Percentiles rank a stretch among this genome's conserved stretches.
Evolutionary conservation across 345 rosid species (phyloP).

Genomic region (Syzygium aromaticum): DNA sequence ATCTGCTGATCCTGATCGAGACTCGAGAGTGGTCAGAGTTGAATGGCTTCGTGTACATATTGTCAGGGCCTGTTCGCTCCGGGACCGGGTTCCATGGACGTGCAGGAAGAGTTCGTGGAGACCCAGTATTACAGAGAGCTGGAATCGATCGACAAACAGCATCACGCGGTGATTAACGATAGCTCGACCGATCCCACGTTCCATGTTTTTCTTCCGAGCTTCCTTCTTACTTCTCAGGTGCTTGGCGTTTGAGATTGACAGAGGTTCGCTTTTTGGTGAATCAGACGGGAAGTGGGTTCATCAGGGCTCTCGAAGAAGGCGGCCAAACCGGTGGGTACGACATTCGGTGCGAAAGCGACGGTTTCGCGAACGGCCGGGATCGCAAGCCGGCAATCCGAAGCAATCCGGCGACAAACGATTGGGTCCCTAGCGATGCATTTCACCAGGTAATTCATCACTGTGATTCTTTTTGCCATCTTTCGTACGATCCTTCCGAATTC

Average conservation of each 20-base stretch:
- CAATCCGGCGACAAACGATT: slow-evolving; percentile 74
- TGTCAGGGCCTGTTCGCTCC: slow-evolving; percentile 20
- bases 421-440: slow-evolving; percentile 40
- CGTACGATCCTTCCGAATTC: neutral
- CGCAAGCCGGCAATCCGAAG: slow-evolving; percentile 20
- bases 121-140: slow-evolving; percentile 50
- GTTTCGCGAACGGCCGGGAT: neutral
- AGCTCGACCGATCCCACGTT: neutral
- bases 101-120: slow-evolving; percentile 51
- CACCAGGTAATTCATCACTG: slow-evolving; percentile 12
- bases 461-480: neutral
- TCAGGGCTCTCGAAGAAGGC: slow-evolving; percentile 28
- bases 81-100: slow-evolving; percentile 6
- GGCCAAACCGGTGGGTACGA: slow-evolving; percentile 16
- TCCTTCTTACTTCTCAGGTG: neutral
- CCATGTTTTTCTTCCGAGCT: neutral
- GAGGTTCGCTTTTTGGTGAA: neutral
- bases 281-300: slow-evolving; percentile 72
- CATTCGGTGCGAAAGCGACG: neutral
- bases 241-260: neutral
- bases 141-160: slow-evolving; percentile 58
- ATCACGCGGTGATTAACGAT: slow-evolving; percentile 39
- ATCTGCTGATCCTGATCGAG: neutral
- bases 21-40: neutral
- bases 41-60: neutral